Evolutionary conservation across 2,329 filamentous ascomycete species (phyloP).

Genomic region (Pseudonectria buxi): DNA sequence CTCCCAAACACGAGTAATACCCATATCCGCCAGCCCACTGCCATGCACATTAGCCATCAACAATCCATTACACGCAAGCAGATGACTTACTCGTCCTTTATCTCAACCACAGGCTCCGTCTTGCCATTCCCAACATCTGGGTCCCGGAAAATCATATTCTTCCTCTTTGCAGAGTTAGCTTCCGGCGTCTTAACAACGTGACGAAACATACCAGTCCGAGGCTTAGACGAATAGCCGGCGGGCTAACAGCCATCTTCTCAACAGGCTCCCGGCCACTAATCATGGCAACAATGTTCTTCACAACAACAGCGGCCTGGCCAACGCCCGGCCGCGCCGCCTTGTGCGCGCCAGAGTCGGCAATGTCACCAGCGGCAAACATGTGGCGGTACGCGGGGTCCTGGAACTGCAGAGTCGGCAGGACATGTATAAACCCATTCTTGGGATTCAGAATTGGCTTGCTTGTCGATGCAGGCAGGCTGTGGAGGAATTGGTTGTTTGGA

Average conservation of each 20-base stretch:
- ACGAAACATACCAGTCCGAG: conserved; percentile 14
- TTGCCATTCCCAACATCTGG: conserved; percentile 11
- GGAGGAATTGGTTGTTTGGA: conserved; percentile 20
- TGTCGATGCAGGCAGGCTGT: conserved; percentile 3
- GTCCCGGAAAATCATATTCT: conserved; percentile 21
- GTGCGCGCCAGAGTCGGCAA: conserved; percentile 20
- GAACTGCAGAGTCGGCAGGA: conserved; percentile 15
- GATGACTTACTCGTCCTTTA: conserved; percentile 18
- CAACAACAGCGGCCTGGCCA: conserved; percentile 14
- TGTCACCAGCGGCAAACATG: conserved; percentile 18
- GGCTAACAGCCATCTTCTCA: conserved; percentile 8
- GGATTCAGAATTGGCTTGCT: conserved; percentile 11
- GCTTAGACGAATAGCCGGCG: conserved; percentile 18
- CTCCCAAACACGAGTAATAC: too few relatives aligned
- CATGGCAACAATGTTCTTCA: conserved; percentile 17
- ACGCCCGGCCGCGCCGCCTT: conserved; percentile 17
- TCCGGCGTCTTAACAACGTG: accelerated
- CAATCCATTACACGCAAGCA: too few relatives aligned
- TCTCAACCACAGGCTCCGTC: conserved; percentile 12
- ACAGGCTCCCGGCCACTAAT: conserved; percentile 9
- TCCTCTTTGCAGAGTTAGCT: conserved; percentile 10
- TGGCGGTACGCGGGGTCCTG: conserved; percentile 17
- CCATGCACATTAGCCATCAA: too few relatives aligned
- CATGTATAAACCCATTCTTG: conserved; percentile 17
- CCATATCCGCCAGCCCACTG: too few relatives aligned